These are phyloP conservation scores for Cutaneotrichosporon cutaneum DNA, from an alignment of 1,284 basidiomycete genomes.

Conservation along the genomic window DNA sequence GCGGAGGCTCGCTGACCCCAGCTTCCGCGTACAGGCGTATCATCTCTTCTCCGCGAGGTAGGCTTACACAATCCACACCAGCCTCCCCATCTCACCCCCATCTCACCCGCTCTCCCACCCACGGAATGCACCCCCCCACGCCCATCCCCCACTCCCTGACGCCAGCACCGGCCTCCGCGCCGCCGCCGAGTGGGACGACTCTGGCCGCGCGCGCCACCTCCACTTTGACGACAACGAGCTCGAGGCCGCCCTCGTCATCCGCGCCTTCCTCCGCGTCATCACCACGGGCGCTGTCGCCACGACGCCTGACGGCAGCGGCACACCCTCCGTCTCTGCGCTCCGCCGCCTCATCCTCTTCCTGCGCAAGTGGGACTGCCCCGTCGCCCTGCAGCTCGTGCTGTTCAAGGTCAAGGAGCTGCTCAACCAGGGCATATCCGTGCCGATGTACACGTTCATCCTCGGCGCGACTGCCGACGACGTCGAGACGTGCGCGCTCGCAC, in stretches of 20 bases:
- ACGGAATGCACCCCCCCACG: too few relatives aligned
- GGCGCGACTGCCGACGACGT: conserved; percentile 20
- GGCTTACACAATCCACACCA: too few relatives aligned
- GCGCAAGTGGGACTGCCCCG: conserved; percentile 20
- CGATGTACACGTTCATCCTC: conserved; percentile 17
- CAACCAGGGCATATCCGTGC: conserved; percentile 5
- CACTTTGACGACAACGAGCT: conserved; percentile 17
- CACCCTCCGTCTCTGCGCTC: conserved; percentile 7
- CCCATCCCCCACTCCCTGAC: too few relatives aligned
- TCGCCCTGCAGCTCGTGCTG: conserved; percentile 12
- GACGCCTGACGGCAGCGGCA: conserved; percentile 9
- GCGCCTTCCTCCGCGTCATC: conserved; percentile 17
- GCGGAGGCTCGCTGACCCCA: neutral
- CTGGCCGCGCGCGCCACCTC: conserved; percentile 2
- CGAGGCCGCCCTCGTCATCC: conserved; percentile 16
- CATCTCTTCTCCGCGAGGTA: conserved; percentile 16
- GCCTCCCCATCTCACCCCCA: too few relatives aligned
- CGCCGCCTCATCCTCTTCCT: conserved; percentile 18
- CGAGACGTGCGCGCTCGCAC: conserved; percentile 15
- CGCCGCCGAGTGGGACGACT: conserved; percentile 6
- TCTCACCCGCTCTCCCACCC: too few relatives aligned
- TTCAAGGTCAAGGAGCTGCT: conserved; percentile 16
- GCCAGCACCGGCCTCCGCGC: conserved; percentile 13
- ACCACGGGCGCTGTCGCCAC: conserved; percentile 15
- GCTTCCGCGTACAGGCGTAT: conserved; percentile 15